These are phyloP conservation scores for Przewalskia tangutica DNA, from an alignment of 257 asterid species.

Conservation along the genomic window DNA sequence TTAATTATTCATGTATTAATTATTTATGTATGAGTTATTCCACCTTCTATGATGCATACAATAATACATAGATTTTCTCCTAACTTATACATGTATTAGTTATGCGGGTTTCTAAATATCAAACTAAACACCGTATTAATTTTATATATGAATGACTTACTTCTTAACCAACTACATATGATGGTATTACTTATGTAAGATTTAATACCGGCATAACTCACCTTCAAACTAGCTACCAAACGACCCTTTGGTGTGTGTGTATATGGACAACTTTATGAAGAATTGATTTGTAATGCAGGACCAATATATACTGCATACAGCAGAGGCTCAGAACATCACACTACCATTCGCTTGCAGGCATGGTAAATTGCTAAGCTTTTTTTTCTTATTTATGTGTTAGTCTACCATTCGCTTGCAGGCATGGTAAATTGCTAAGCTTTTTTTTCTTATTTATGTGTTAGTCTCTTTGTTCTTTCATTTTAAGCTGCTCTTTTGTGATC, in stretches of 20 bases:
- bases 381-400: neutral
- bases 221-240: no score
- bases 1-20: no score
- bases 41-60: no score
- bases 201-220: no score
- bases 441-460: neutral
- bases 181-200: no score
- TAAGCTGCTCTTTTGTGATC: neutral
- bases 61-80: no score
- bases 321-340: slow-evolving; percentile 70
- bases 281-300: slow-evolving; percentile 42
- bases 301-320: slow-evolving; percentile 87
- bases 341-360: slow-evolving; percentile 97
- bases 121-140: no score
- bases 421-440: slow-evolving; percentile 32
- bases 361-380: slow-evolving; percentile 27
- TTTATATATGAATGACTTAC: no score
- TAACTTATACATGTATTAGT: no score
- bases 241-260: neutral
- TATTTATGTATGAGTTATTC: no score
- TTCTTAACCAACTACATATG: no score
- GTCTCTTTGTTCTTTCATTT: neutral
- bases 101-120: no score
- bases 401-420: slow-evolving; percentile 89
- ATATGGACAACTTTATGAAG: neutral